Base-by-base conservation (phyloP, 164 flowering plant genomes). In the Dillenia suffruticosa region DNA sequence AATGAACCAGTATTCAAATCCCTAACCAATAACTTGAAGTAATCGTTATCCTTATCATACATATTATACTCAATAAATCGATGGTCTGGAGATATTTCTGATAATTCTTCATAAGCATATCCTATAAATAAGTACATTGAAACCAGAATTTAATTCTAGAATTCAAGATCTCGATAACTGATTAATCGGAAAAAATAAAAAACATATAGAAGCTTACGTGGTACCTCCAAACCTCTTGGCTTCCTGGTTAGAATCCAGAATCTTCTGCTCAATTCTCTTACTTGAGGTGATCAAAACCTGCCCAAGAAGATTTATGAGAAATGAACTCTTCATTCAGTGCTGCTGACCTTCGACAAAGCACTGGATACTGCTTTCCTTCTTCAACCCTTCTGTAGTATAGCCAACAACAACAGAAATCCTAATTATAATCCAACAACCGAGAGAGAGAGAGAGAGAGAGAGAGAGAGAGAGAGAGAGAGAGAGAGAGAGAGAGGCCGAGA, bases 181-280 rank as follows among this genome's bases (percentile, higher is more conserved):
- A 50, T 0, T 45, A 32, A 43, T 10, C 2, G 12, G 15, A 47
- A 2, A 53, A 22, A 11, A 56, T n/a, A n/a, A n/a, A n/a, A 26
- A 26, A 26, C 40, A 26, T 26, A 26, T 12, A 5, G 40, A 26
- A 26, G 40, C 40, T 26, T 26, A 26, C 40, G 40, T 26, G 2
- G 2, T 75, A 94, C 98, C 99, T 73, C 99, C 99, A 76, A 89
- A 94, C 72, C 93, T 82, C 63, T 89, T 90, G 14, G 97, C 96
- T 69, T 91, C 99, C 69, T 81, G 72, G 74, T 94, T 91, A 72
- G 91, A 89, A 78, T 94, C 99, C 68, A 94, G 59, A 57, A 94
- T 66, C 84, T 82, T 85, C 68, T 89, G 93, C 76, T 94, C 99
- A 69, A 91, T 89, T 67, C 71, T 81, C 83, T 72, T 84, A 56